Evolutionary conservation across 441 rosid species (phyloP).

Genomic region (Gossypium lobatum): DNA sequence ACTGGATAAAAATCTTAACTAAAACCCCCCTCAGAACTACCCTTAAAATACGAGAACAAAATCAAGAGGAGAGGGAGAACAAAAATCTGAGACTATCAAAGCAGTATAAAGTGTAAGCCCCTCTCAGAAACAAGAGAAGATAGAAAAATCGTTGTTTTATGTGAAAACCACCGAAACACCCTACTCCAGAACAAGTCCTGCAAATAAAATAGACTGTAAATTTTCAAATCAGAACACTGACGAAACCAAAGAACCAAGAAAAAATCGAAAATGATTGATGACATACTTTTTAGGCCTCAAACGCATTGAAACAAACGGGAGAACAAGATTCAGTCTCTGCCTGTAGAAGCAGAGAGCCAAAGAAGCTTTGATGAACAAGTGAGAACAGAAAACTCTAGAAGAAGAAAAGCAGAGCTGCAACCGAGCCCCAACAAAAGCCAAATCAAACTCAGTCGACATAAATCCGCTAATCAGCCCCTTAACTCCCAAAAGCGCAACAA

Average conservation of each 20-base stretch:
- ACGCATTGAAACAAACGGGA: slow-evolving; percentile 57
- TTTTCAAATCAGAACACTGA: slow-evolving; percentile 13
- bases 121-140: slow-evolving; percentile 64
- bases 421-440: slow-evolving; percentile 66
- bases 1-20: slow-evolving; percentile 19
- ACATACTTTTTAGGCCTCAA: slow-evolving; percentile 59
- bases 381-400: background rate
- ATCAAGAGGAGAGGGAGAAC: background rate
- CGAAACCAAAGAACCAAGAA: slow-evolving; percentile 16
- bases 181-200: slow-evolving; percentile 76
- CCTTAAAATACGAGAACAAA: slow-evolving; percentile 23
- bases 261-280: background rate
- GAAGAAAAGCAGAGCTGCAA: slow-evolving; percentile 43
- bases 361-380: slow-evolving; percentile 10
- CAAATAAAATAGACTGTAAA: slow-evolving; percentile 8
- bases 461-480: slow-evolving; percentile 39
- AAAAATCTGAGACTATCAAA: slow-evolving; percentile 6
- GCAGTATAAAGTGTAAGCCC: slow-evolving; percentile 37
- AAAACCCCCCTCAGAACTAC: slow-evolving; percentile 32
- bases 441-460: slow-evolving; percentile 82
- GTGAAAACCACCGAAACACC: slow-evolving; percentile 69
- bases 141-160: slow-evolving; percentile 46
- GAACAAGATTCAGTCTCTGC: slow-evolving; percentile 49
- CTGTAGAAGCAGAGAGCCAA: slow-evolving; percentile 49
- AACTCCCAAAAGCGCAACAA: slow-evolving; percentile 2